These are phyloP conservation scores for Pseudogymnoascus sp. DNA, from an alignment of 2,329 filamentous ascomycete species.

Conservation along the genomic window DNA sequence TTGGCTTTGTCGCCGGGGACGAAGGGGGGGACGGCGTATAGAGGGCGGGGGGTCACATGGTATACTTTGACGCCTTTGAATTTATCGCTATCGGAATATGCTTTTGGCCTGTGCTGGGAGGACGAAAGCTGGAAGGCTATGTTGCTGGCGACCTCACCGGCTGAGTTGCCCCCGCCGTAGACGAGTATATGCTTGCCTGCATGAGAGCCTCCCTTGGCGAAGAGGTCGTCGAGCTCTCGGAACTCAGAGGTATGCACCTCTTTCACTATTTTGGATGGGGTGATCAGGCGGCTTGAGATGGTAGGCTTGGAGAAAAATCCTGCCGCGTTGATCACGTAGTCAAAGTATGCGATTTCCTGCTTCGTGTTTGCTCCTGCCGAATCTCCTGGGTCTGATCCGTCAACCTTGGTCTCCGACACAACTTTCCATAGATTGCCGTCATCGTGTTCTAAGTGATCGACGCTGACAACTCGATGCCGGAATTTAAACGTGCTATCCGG, in stretches of 20 bases:
- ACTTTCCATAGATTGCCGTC: not conserved
- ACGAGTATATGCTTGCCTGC: not conserved
- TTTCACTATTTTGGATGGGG: not conserved
- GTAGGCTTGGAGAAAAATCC: not conserved
- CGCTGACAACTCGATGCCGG: not conserved
- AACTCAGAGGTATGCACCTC: not conserved
- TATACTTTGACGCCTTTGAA: not conserved
- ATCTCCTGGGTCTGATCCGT: not conserved
- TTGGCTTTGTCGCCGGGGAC: not conserved
- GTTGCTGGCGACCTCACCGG: conserved; percentile 10
- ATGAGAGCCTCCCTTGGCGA: not conserved
- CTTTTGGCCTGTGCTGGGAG: conserved; percentile 22
- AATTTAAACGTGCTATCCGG: not conserved
- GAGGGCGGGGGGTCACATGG: not conserved
- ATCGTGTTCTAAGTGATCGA: not conserved
- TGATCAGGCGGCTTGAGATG: not conserved
- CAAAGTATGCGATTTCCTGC: not conserved
- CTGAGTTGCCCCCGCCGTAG: conserved; percentile 13
- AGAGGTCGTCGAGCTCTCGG: not conserved
- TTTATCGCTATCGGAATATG: not conserved
- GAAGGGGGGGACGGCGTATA: not conserved
- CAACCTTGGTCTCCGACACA: not conserved
- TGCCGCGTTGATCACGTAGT: not conserved
- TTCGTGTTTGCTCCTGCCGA: not conserved
- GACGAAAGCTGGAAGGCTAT: conserved; percentile 32